These are phyloP conservation scores for Eucalyptus coolabah DNA, from an alignment of 345 rosid genomes.

Conservation along the genomic window DNA sequence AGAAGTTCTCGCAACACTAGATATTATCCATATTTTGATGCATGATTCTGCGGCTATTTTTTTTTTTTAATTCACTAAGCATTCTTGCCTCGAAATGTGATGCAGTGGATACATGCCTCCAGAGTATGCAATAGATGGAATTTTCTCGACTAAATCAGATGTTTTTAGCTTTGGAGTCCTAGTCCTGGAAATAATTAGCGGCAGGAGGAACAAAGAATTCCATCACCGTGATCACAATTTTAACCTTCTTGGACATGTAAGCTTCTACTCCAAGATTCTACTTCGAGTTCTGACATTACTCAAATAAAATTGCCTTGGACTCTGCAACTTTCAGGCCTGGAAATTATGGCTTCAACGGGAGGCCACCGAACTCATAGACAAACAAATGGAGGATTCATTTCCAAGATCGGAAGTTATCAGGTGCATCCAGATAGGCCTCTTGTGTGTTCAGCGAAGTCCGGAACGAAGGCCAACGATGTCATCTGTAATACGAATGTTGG, in stretches of 20 bases:
- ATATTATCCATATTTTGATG: background rate
- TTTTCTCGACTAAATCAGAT: background rate
- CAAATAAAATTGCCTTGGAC: background rate
- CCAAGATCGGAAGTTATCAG: background rate
- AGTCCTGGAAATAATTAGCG: background rate
- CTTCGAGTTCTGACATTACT: background rate
- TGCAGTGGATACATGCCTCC: background rate
- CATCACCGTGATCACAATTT: background rate
- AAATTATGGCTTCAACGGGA: background rate
- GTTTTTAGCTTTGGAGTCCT: background rate
- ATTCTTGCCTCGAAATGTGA: background rate
- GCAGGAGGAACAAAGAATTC: background rate
- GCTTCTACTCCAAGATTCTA: background rate
- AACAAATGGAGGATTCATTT: background rate
- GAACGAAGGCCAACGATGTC: background rate
- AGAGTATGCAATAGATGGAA: background rate
- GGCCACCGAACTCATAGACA: constrained; percentile 16
- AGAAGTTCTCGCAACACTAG: background rate
- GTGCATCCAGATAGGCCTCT: background rate
- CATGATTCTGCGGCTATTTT: background rate
- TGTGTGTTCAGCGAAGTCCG: background rate
- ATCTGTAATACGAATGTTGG: background rate
- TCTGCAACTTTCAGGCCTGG: background rate
- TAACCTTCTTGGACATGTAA: background rate
- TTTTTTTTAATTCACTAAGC: background rate